Evolutionary conservation across 2,329 filamentous ascomycete species (phyloP), one percentile per base, ranked within the genome.

Genomic region (Colletotrichum falcatum): DNA sequence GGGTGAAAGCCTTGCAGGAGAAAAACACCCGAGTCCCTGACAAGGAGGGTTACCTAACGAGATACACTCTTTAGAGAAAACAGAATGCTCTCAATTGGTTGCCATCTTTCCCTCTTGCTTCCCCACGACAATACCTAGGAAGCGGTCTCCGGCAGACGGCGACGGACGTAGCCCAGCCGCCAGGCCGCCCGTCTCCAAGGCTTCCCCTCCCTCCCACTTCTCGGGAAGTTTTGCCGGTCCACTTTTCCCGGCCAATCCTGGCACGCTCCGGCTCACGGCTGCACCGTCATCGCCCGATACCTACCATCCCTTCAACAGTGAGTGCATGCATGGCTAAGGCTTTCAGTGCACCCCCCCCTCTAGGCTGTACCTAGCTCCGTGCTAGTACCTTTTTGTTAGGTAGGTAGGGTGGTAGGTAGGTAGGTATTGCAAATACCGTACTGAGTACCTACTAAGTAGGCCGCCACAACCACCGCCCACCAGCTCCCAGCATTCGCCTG

Each of bases 191-290:
- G 23, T 46, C 58, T 60, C 39, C 56, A 46, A 46, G 44, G 42
- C 42, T 18, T 7, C 37, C 37, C 37, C 44, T 48, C 46, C 23
- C 46, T 49, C 5, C 23, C 12, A 33, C 39, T 39, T n/a, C 30
- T 61, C 62, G 61, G 66, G 62, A 60, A 54, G 62, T 63, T 68
- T 68, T 68, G 42, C 16, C 46, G 53, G 46, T 30, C 62, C 66
- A 64, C 18, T 51, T 66, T 69, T 44, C 26, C 55, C 35, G 51
- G 42, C 61, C 61, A 59, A 65, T 54, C 66, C 54, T 55, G 46
- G 54, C 37, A n/a, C 20, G 35, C 37, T 16, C 59, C 48, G 53
- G 35, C 59, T 51, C 30, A 16, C 28, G 33, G 56, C 61, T 55
- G 66, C 62, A 66, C n/a, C 39, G 6, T 37, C 66, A 66, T 66